A percentile compares a stretch with the other conserved stretches of the same genome.
phyloP scores from a whole-genome alignment of 176 grass and related monocot species.

The bread wheat (Triticum aestivum) region DNA sequence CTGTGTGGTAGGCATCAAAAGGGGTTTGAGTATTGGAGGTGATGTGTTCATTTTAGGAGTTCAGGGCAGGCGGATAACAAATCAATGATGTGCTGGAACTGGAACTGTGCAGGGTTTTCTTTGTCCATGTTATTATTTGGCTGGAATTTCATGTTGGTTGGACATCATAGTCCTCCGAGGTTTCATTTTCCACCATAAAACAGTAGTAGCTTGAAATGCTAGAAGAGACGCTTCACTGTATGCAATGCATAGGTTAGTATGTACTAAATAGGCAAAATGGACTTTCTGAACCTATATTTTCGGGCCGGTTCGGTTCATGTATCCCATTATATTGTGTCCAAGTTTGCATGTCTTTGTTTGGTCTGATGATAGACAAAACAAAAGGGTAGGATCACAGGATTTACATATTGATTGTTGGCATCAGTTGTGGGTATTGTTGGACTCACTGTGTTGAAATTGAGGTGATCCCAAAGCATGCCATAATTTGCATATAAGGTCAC shows the following conservation, averaged over 20 bases:
- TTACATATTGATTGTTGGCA: background rate
- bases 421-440: background rate
- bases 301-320: background rate
- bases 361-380: background rate
- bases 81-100: background rate
- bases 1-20: background rate
- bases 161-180: background rate
- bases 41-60: background rate
- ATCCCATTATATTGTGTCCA: background rate
- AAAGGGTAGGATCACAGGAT: background rate
- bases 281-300: background rate
- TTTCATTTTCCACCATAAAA: background rate
- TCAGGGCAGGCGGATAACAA: background rate
- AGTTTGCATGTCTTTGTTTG: background rate
- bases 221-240: background rate
- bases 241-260: background rate
- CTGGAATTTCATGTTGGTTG: background rate
- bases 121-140: background rate
- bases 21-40: background rate
- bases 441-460: constrained; percentile 4
- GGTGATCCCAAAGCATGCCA: background rate
- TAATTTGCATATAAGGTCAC: background rate
- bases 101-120: too few relatives aligned
- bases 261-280: background rate
- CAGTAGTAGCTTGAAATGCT: background rate